Conservation (phyloP, 345 rosid species). For the Gossypium rotundifolium region DNA sequence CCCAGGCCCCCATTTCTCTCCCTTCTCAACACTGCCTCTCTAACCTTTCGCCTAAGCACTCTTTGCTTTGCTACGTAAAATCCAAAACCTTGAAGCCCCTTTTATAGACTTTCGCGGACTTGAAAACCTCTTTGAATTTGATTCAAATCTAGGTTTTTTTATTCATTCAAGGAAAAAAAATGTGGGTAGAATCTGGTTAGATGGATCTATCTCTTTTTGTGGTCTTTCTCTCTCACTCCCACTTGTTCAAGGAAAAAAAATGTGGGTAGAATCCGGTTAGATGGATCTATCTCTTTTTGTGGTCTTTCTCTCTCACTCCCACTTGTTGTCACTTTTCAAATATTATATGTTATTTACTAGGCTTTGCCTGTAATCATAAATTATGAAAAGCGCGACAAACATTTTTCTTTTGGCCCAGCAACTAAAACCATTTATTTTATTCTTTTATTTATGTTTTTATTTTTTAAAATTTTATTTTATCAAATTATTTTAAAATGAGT, state of each 20-base stretch:
- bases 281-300: not conserved
- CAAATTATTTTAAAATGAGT: no score
- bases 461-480: no score
- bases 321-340: not conserved
- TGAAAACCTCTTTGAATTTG: not conserved
- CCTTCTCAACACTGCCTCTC: not conserved
- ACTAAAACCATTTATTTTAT: no score
- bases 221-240: not conserved
- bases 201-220: not conserved
- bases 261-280: not conserved
- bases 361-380: not conserved
- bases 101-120: slow-evolving; percentile 11
- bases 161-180: not conserved
- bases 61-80: not conserved
- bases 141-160: not conserved
- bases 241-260: not conserved
- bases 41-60: not conserved
- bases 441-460: no score
- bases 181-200: not conserved
- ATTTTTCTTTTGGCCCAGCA: no score
- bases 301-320: not conserved
- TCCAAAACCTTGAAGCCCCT: not conserved
- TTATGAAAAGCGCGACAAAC: no score
- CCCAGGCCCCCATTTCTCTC: slow-evolving; percentile 68
- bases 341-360: no score